phyloP scores from a whole-genome alignment of 1,139 yeast genomes.

The Hemisphaericaspora lyxosophila region DNA sequence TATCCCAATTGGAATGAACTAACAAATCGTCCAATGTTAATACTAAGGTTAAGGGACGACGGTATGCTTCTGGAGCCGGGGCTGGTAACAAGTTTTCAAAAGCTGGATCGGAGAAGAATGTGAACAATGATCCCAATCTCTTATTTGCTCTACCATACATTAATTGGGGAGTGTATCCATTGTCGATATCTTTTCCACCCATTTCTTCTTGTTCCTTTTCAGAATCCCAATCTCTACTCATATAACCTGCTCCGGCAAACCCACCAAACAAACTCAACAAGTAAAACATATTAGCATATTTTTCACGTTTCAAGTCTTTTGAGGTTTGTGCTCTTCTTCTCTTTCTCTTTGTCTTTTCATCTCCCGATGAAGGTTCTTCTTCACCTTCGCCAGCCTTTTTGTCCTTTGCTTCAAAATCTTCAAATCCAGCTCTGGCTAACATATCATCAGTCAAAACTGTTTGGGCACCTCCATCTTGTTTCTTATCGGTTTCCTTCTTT shows the following conservation, averaged over 20 bases:
- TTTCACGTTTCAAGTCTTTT: slow-evolving; percentile 55
- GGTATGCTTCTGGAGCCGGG: slow-evolving; percentile 88
- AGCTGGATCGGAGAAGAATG: slow-evolving; percentile 90
- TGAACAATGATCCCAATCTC: slow-evolving; percentile 73
- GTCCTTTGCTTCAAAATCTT: slow-evolving; percentile 26
- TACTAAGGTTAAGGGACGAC: slow-evolving; percentile 89
- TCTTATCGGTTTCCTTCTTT: slow-evolving; percentile 19
- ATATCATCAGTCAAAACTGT: slow-evolving; percentile 79
- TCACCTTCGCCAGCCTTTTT: slow-evolving; percentile 13
- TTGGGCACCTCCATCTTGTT: slow-evolving; percentile 37
- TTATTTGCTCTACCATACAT: slow-evolving; percentile 68
- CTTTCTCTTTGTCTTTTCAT: slow-evolving; percentile 30
- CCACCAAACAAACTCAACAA: slow-evolving; percentile 59
- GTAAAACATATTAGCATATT: slow-evolving; percentile 68
- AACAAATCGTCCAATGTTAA: slow-evolving; percentile 85
- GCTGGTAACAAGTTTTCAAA: slow-evolving; percentile 87
- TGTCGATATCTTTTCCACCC: slow-evolving; percentile 52
- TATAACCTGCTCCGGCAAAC: slow-evolving; percentile 66
- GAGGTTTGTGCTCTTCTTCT: slow-evolving; percentile 64
- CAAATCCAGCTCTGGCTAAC: slow-evolving; percentile 82
- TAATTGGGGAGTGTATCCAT: slow-evolving; percentile 68
- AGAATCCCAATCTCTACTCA: slow-evolving; percentile 86
- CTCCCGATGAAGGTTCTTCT: slow-evolving; percentile 10
- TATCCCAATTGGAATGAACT: slow-evolving; percentile 90
- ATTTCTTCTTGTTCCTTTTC: slow-evolving; percentile 61